Base-by-base conservation (phyloP, 495 filamentous ascomycete genomes). In the Aspergillus egyptiacus region DNA sequence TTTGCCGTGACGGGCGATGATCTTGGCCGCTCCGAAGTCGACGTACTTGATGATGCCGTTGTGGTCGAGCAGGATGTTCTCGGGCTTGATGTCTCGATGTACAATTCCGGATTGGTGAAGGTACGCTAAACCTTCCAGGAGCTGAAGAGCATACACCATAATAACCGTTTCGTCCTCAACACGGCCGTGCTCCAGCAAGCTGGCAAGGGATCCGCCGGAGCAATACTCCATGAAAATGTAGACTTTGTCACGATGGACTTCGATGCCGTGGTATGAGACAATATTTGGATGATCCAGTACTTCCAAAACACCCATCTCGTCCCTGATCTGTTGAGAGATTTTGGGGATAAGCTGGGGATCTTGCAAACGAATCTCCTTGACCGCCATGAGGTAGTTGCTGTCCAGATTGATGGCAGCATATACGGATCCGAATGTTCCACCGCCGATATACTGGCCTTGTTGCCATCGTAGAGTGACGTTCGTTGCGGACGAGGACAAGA, bases 171-270 rank as follows among this genome's bases (percentile, higher is more conserved):
- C 93, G 56, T 98, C 93, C 65, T 98, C 93, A 51, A 98, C 95
- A 18, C 94, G 84, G 8, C 93, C 93, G 59, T 98, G 91, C 66
- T 98, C 93, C 14, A 98, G 73, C 49, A 97, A 71, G 18, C 77
- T 82, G 34, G 93, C 90, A n/a, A 98, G 71, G 5, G 91, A 96
- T 14, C 93, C 93, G 24, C 94, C 91, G 2, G 87, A 91, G 59
- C 93, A 98, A 65, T 94, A 96, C 66, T 98, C 93, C 93, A 98
- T 98, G 68, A 98, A 98, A 55, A 98, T 94, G 68, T 97, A 98
- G 5, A 97, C 94, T 59, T 95, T 95, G 72, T 98, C 93, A 31
- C 93, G 81, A 65, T 97, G 93, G 2, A 96, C 93, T 64, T 98
- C 93, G 59, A 98, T 96, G 39, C 93, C 93, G 59, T 91, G 91